Conservation (phyloP, 2,329 filamentous ascomycete species). For the Ascocoryne sarcoides region DNA sequence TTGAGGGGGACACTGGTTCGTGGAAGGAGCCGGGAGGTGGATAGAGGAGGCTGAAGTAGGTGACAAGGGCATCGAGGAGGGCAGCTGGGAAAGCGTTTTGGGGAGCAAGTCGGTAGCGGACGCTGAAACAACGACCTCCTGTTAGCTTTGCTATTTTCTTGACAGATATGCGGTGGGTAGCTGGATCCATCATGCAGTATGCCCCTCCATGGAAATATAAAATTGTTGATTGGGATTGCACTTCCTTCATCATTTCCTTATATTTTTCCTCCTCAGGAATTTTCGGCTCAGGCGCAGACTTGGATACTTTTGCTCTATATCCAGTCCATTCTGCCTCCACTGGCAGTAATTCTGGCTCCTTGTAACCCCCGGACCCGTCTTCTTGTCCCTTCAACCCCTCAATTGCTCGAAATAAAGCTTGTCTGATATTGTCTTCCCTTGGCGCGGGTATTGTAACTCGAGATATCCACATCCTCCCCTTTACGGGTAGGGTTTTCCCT, state of each 20-base stretch:
- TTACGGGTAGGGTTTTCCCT: constrained; percentile 54
- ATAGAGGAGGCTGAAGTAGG: constrained; percentile 59
- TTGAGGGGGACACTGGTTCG: constrained; percentile 49
- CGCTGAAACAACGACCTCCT: constrained; percentile 48
- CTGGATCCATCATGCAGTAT: constrained; percentile 63
- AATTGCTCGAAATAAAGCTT: constrained; percentile 50
- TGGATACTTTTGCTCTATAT: constrained; percentile 47
- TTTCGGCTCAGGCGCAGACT: constrained; percentile 41
- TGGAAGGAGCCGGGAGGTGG: constrained; percentile 62
- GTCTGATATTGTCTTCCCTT: constrained; percentile 44
- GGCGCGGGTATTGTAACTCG: constrained; percentile 56
- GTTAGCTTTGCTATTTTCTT: constrained; percentile 57
- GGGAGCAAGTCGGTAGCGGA: constrained; percentile 67
- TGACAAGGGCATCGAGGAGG: constrained; percentile 61
- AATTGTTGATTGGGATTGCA: constrained; percentile 51
- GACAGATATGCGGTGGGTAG: constrained; percentile 50
- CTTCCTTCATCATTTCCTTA: constrained; percentile 57
- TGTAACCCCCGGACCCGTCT: constrained; percentile 29
- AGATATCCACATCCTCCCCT: constrained; percentile 75
- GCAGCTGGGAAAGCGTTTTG: constrained; percentile 68
- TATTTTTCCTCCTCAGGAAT: constrained; percentile 59
- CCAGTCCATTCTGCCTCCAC: constrained; percentile 73
- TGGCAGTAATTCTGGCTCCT: constrained; percentile 42
- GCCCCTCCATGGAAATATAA: constrained; percentile 73
- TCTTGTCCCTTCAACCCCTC: constrained; percentile 38